Evolutionary conservation across 495 filamentous ascomycete species (phyloP).

Genomic region (Amniculicola lignicola): DNA sequence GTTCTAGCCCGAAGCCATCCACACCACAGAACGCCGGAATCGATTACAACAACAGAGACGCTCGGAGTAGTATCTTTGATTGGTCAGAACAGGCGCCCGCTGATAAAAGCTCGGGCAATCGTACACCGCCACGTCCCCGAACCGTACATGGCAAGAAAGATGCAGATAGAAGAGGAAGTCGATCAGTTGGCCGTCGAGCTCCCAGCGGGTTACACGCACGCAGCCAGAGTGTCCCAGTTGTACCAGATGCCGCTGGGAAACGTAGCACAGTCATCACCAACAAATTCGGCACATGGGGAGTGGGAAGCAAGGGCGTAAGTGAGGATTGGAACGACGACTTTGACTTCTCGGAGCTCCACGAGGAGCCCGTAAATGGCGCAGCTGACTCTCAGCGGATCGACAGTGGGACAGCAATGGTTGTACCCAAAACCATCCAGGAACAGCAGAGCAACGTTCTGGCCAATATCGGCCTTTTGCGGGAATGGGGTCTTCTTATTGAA

Average conservation of each 20-base stretch:
- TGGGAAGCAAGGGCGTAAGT: slow-evolving; percentile 69
- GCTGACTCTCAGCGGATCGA: slow-evolving; percentile 35
- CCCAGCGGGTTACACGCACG: slow-evolving; percentile 77
- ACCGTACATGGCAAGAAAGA: slow-evolving; percentile 91
- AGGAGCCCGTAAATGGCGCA: slow-evolving; percentile 29
- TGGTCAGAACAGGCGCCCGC: slow-evolving; percentile 71
- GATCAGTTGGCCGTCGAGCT: slow-evolving; percentile 68
- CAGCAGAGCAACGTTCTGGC: slow-evolving; percentile 45
- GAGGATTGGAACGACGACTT: slow-evolving; percentile 49
- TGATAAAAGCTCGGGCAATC: slow-evolving; percentile 51
- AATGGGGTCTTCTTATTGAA: slow-evolving; percentile 46
- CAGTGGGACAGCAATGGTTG: slow-evolving; percentile 42
- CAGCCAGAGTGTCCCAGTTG: slow-evolving; percentile 93
- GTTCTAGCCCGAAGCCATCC: slow-evolving; percentile 28
- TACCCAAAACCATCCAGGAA: slow-evolving; percentile 42
- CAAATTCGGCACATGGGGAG: slow-evolving; percentile 86
- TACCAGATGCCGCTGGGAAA: slow-evolving; percentile 62
- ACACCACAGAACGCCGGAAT: slow-evolving; percentile 18
- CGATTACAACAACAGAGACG: slow-evolving; percentile 35
- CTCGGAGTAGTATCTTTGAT: slow-evolving; percentile 69
- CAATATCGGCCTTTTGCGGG: slow-evolving; percentile 42
- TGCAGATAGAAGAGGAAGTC: slow-evolving; percentile 67
- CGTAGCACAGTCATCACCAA: slow-evolving; percentile 56
- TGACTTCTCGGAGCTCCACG: slow-evolving; percentile 39
- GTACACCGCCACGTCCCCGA: slow-evolving; percentile 67